Evolutionary conservation across 306 rosid species (phyloP), one percentile per base, ranked within the genome.

Genomic region (Begonia fuchsioides): DNA sequence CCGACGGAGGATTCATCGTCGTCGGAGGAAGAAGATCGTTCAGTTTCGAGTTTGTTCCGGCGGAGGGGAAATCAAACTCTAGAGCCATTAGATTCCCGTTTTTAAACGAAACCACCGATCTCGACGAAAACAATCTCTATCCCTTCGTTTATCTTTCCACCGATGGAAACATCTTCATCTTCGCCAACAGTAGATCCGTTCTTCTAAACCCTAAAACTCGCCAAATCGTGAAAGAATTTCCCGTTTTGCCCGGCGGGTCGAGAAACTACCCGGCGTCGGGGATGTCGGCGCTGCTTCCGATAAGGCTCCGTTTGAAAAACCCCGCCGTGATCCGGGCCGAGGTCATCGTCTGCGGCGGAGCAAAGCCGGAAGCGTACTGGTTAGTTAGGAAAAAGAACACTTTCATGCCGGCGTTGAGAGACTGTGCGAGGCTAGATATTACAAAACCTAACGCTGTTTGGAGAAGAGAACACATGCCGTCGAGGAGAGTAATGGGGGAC

Each of bases 121-220:
- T 77, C 6, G 99, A 85, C 12, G 99, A 92, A 47, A 92, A 92
- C 71, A 92, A 82, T 38, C 87, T 92, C 13, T 92, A 92, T 67
- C 99, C 99, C 0, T 85, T 92, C 17, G 80, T 76, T 39, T 60
- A 75, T 55, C 76, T 77, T 1, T 57, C 73, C 2, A 53, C 77
- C 1, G 99, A 92, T 14, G 93, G 86, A 13, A 79, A 82, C 39
- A 15, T 92, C 57, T 92, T 77, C 44, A 40, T 92, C 56, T 78
- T 92, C 49, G 68, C 96, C 51, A 92, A 92, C 68, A 72, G 71
- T 32, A 82, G 93, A 12, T 82, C 96, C 3, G 16, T 92, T 41
- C 82, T 92, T 38, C 70, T 82, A 2, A 20, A 69, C 63, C 76
- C 86, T 7, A 26, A 5, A 2, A 58, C 63, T 43, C 63, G 72